phyloP scores from a whole-genome alignment of 305 asterid genomes.

The Rubia balearica region DNA sequence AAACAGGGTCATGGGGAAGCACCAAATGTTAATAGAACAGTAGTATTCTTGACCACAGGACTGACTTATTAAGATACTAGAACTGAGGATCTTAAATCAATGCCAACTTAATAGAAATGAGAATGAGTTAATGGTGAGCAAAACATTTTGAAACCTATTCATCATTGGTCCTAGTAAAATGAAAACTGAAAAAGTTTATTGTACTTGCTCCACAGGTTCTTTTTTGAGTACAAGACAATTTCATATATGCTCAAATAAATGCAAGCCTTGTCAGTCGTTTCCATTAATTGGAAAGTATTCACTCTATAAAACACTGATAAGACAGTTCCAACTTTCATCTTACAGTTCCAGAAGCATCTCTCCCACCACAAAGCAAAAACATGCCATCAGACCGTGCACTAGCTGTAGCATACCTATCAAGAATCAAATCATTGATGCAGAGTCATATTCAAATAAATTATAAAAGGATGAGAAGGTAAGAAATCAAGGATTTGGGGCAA shows the following conservation, averaged over 20 bases:
- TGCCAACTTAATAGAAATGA: background rate
- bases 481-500: background rate
- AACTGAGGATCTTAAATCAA: background rate
- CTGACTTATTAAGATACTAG: background rate
- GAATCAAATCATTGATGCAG: conserved; percentile 11
- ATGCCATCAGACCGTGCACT: conserved; percentile 99
- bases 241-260: background rate
- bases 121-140: background rate
- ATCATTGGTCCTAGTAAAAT: background rate
- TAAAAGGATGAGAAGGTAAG: background rate
- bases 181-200: background rate
- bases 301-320: background rate
- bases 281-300: background rate
- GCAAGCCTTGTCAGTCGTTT: conserved; percentile 3
- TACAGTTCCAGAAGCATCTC: conserved; percentile 93
- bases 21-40: background rate
- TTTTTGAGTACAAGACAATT: background rate
- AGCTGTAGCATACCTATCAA: conserved; percentile 95
- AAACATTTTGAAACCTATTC: background rate
- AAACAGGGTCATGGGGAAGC: background rate
- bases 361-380: conserved; percentile 99
- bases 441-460: background rate
- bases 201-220: background rate
- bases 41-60: background rate
- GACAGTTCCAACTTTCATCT: conserved; percentile 33